Evolutionary conservation across 176 grass and related monocot genomes (phyloP), one percentile per base, ranked within the genome.

Genomic region (Rhynchospora breviuscula): DNA sequence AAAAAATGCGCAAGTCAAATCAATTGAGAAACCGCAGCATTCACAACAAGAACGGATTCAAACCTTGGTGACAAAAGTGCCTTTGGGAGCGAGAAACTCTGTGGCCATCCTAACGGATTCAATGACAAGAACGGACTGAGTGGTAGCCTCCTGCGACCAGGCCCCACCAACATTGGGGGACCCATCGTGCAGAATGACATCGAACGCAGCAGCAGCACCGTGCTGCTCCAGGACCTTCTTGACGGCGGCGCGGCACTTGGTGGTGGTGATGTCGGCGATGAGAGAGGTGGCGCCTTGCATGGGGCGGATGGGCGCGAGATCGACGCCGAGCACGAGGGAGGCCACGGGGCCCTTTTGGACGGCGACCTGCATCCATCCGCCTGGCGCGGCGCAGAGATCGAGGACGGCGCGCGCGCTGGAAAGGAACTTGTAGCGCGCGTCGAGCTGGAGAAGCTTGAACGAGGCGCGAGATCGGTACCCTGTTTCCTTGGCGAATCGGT

Each of bases 381-480:
- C 96, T 0, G 96, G 96, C 3, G 96, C 96, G 0, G 93, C 96
- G 85, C 96, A 98, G 45, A 98, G 96, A 52, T 98, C 96, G 71
- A 98, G 96, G 52, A 95, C 89, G 21, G 93, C 84, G 13, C 88
- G 96, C 21, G 93, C 93, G 19, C 86, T 88, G 69, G 96, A 89
- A 9, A 98, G 91, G 87, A 98, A 98, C 10, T 90, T 89, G 84
- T 85, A 95, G 26, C 91, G 90, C 17, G 96, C 87, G 59, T 98
- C 96, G 26, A 95, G 96, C 82, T 98, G 96, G 40, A 99, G 89
- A 23, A 99, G 93, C 91, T 99, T 99, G 88, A 93, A 99, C 3
- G 96, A 83, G 43, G 96, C 96, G 0, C 96, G 76, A 8, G 91
- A 95, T 63, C 96, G 91, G 89, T 95, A 95, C 1, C 96, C 96